Evolutionary conservation across 2,329 filamentous ascomycete genomes (phyloP), one percentile per base, ranked within the genome.

Genomic region (Fusarium annulatum): DNA sequence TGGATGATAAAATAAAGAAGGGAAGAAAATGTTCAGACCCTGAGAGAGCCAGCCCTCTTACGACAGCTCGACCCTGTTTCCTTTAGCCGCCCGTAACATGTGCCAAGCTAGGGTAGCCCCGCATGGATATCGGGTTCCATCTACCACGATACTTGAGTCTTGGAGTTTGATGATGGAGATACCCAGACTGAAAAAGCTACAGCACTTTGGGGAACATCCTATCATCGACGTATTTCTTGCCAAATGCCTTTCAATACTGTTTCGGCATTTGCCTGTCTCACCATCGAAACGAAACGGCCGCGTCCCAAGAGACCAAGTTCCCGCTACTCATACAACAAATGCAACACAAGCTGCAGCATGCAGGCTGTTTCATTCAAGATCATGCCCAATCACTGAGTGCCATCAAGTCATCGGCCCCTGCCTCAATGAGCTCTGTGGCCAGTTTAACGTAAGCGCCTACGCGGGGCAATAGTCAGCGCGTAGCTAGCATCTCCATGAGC

Each of bases 21-120:
- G 42, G 30, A 55, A 49, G 55, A 59, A 61, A 52, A 62, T 52
- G 38, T 41, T 41, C 41, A 55, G 61, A 58, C 59, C 41, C 36
- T 64, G 66, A 52, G 58, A 42, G 46, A 69, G 41, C 59, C 57
- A 70, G 52, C 46, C 57, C 46, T 64, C 45, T 28, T 46, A 46
- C n/a, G 57, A 70, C 45, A 58, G 61, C 61, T 72, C 39, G 33
- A 41, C 59, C 51, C 43, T 70, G 48, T 48, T 63, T 73, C 61
- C 71, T 71, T 46, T 73, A 74, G 62, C 71, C 71, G 71, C 71
- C 71, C 59, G 68, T 55, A 71, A 61, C 46, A 58, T 61, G 58
- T 74, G 71, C 71, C 71, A 72, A 74, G 67, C 52, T 69, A 56
- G 63, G 52, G 19, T 45, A 73, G 67, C 71, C 71, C 71, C 71